Base-by-base conservation (phyloP, 1,284 basidiomycete genomes). In the Trichosporon inkin region DNA sequence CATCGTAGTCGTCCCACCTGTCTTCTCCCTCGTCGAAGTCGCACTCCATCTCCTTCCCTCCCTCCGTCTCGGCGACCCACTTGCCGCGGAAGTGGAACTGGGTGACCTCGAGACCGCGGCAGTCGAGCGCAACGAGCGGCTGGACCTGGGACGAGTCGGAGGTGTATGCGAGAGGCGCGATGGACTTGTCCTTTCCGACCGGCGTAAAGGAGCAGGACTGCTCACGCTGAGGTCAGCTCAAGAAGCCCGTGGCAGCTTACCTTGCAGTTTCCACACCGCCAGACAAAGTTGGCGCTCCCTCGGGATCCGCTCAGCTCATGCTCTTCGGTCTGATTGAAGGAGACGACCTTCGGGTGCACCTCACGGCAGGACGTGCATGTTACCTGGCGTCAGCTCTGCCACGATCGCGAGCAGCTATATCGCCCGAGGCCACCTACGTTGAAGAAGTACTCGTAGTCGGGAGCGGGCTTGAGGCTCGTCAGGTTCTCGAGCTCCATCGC, bases 1-100 rank as follows among this genome's bases (percentile, higher is more conserved):
- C 77, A 64, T 79, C 77, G 58, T 79, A 79, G 67, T 79, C 77
- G 62, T 79, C 77, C 76, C 76, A 79, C 37, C 77, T 55, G 19
- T 71, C 77, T 56, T 78, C 75, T 41, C 69, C 66, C 52, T 73
- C 73, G 51, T 77, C 75, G 60, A 76, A 68, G 62, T 79, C 76
- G 56, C 77, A 70, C 37, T 72, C 70, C 51, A 79, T 77, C 32
- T 44, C 34, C n/a, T 60, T 66, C 14, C 67, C 70, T 40, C 67
- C 64, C 38, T 70, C 63, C 60, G 67, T 63, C 53, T 60, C 59
- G 34, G 63, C 65, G 32, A 57, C 41, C 75, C 75, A 72, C 60
- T 62, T 55, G 2, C 74, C 71, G 34, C 68, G 53, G 62, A 76
- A 71, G 58, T 77, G 70, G 63, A 77, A 78, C 41, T 61, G 63